Base-by-base conservation (phyloP, 2,329 filamentous ascomycete genomes). In the Xylariaceae sp. region DNA sequence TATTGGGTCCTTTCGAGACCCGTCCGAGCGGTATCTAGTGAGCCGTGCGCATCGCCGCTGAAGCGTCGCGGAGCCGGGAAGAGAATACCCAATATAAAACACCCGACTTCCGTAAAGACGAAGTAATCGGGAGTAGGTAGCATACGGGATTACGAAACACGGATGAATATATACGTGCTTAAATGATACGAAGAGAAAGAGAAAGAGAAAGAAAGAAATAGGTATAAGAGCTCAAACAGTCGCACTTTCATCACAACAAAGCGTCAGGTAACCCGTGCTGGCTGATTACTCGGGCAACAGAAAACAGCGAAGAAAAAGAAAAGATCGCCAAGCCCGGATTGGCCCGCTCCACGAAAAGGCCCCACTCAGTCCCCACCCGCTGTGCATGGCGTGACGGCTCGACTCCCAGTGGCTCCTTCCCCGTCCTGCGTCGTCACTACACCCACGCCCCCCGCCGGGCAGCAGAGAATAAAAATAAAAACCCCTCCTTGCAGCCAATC, bases 401-500 rank as follows among this genome's bases (percentile, higher is more conserved):
- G 32, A 34, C 32, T 13, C 10, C 32, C 32, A 34, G 32, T 47
- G 30, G 26, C 45, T 29, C 16, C 15, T 40, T 29, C 47, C 32
- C 21, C 19, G 6, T 19, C 13, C 4, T 41, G n/a, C 29, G 16
- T 15, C 36, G n/a, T 32, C 32, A 18, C 36, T 37, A 37, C 15
- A 15, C 7, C 41, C 18, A 43, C 21, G 15, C 41, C 18, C 41
- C 18, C 15, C 39, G 9, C 21, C n/a, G 6, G 29, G 41, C 41
- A 26, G 12, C 41, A 26, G 13, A 2, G n/a, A 15, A 16, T 29
- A 29, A 29, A 16, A 34, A 15, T 44, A 12, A 47, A 51, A 58
- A 57, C 51, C 57, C 57, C 57, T 53, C 51, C 53, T 47, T 51
- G 47, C 54, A 60, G 56, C 65, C 66, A 68, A 68, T 68, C 66